phyloP scores from a whole-genome alignment of 2,329 filamentous ascomycete species.

The Domatiomyces globalis region DNA sequence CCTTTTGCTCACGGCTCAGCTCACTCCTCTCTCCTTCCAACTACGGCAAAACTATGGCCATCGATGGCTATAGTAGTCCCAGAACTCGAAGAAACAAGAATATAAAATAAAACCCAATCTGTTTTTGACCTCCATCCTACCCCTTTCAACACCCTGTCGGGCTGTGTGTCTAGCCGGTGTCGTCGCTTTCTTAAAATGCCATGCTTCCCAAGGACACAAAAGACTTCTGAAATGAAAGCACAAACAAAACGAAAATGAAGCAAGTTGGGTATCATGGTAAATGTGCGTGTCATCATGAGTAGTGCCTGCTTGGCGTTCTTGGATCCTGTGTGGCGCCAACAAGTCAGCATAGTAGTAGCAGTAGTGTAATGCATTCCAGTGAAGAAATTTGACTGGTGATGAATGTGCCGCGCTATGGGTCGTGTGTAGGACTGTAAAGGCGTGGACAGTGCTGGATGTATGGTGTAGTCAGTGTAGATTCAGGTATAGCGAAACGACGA shows the following conservation, averaged over 20 bases:
- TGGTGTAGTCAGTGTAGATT: background rate
- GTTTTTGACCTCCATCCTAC: no score
- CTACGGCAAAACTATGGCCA: no score
- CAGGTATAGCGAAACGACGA: background rate
- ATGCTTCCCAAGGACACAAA: background rate
- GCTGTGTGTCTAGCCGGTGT: background rate
- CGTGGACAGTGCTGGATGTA: no score
- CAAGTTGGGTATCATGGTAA: background rate
- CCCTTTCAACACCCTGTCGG: background rate
- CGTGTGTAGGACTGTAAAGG: background rate
- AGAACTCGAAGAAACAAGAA: background rate
- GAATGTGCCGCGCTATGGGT: background rate
- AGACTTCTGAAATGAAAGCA: background rate
- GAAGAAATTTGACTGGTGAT: background rate
- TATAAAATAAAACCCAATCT: background rate
- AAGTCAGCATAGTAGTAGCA: background rate
- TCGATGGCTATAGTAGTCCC: no score
- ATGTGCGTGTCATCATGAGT: background rate
- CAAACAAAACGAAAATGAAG: background rate
- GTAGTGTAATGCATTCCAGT: background rate
- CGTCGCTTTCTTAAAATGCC: background rate
- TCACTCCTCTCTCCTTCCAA: no score
- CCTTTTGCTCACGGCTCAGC: no score
- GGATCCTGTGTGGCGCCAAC: background rate
- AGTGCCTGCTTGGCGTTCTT: background rate